These are phyloP conservation scores for Alternaria arbusti DNA, from an alignment of 2,329 filamentous ascomycete genomes.

Conservation along the genomic window DNA sequence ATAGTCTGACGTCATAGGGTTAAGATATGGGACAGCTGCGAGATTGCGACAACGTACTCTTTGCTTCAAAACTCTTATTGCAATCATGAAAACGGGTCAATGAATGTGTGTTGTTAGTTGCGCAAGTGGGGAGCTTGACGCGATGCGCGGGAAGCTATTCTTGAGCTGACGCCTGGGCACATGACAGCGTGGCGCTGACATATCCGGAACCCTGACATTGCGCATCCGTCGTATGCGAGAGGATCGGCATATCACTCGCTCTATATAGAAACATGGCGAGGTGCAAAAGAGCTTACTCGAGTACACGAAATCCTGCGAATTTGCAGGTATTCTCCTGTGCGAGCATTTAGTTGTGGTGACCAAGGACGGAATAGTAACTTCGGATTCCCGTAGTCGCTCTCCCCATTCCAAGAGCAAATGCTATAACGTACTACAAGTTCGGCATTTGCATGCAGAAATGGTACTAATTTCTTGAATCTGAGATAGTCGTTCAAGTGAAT, in stretches of 20 bases:
- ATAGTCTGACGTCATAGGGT: conserved; percentile 31
- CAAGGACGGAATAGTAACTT: neutral
- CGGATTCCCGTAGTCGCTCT: neutral
- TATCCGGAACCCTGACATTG: conserved; percentile 15
- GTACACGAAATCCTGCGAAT: neutral
- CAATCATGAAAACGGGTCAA: neutral
- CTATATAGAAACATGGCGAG: neutral
- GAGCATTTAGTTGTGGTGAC: neutral
- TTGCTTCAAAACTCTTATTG: neutral
- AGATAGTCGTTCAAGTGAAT: no score
- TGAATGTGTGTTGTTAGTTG: conserved; percentile 2
- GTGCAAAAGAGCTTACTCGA: neutral
- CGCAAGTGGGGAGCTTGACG: conserved; percentile 18
- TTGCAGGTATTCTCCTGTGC: neutral
- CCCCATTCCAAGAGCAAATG: neutral
- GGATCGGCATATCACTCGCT: neutral
- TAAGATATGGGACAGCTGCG: conserved; percentile 54
- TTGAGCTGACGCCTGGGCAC: conserved; percentile 34
- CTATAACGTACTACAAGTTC: neutral
- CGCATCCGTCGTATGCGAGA: conserved; percentile 2
- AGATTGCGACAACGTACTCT: conserved; percentile 7
- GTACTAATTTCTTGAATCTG: no score
- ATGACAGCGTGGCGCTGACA: conserved; percentile 36
- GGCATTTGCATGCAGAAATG: neutral
- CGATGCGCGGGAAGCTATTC: conserved; percentile 15